These are phyloP conservation scores for Pythium rishiriense DNA, from an alignment of 352 stramenopile species.

Conservation along the genomic window DNA sequence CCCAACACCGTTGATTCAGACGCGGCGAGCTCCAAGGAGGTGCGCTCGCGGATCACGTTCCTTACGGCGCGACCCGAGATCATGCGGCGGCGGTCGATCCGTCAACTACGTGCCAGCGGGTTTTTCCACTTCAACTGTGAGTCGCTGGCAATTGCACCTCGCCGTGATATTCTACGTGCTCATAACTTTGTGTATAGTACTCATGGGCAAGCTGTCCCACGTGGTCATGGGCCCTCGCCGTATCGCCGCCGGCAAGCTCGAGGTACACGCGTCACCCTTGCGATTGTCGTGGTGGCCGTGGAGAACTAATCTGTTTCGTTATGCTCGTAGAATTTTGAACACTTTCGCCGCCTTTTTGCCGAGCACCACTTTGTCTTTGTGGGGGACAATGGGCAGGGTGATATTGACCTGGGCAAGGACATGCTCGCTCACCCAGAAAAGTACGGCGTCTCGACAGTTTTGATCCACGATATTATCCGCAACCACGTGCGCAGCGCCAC, in stretches of 20 bases:
- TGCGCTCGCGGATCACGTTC: conserved; percentile 59
- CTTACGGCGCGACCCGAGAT: conserved; percentile 75
- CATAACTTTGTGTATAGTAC: conserved; percentile 33
- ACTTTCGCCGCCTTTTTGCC: conserved; percentile 68
- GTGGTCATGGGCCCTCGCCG: conserved; percentile 57
- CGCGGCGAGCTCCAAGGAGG: conserved; percentile 11
- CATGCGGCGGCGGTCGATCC: conserved; percentile 57
- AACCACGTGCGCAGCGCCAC: conserved; percentile 40
- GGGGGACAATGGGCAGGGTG: conserved; percentile 78
- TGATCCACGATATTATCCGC: conserved; percentile 85
- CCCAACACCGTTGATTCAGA: conserved; percentile 18
- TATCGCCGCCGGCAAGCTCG: conserved; percentile 70
- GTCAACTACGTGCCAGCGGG: conserved; percentile 64
- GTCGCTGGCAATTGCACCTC: conserved; percentile 15
- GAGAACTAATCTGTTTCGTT: not conserved
- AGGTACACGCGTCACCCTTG: conserved; percentile 29
- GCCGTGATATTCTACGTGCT: not conserved
- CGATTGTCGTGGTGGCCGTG: not conserved
- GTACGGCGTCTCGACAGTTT: conserved; percentile 58
- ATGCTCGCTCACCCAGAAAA: conserved; percentile 50
- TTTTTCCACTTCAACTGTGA: conserved; percentile 80
- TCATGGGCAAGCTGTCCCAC: conserved; percentile 71
- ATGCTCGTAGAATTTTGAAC: conserved; percentile 73
- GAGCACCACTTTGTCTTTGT: conserved; percentile 82
- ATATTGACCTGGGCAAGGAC: conserved; percentile 80